Base-by-base conservation (phyloP, 805 yeast genomes). In the Naumovozyma dairenensis region DNA sequence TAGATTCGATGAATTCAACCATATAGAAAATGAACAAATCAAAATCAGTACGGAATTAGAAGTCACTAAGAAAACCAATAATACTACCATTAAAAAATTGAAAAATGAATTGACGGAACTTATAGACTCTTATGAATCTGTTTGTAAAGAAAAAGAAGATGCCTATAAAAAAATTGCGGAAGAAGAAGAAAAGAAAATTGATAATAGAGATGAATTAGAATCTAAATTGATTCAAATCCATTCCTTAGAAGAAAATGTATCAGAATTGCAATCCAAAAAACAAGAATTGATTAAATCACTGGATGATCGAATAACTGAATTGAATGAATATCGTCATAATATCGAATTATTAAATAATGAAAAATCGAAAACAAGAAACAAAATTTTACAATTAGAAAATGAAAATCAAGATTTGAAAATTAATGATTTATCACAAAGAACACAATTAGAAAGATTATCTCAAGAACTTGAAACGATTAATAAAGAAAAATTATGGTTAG, bases 401-500 rank as follows among this genome's bases (percentile, higher is more conserved):
- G 49, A 57, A 14, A 45, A 54, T 5, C 70, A 66, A 35, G 35
- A 41, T 5, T 25, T 55, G 34, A 44, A 53, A 38, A 39, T 65
- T 35, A 35, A 44, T 43, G 33, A 48, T 39, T 27, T 53, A 27
- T 51, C 58, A 21, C 40, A 49, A 6, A 51, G 57, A 38, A 43
- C 65, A 26, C 59, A 55, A 28, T 44, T 60, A 16, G 65, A 66
- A 34, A 53, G 60, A 24, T 43, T 63, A 5, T 54, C 55, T 21
- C 70, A 63, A 34, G 74, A 72, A 33, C 34, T 69, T 5, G 63
- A 60, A 16, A 51, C 61, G n/a, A 43, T 65, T 13, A 56, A 63
- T 14, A 53, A 58, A 24, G 60, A 56, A 33, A 71, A 63, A 37
- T 63, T 59, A 13, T 56, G 67, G 55, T 46, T 71, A 3, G 65